A percentile compares a stretch with the other conserved stretches of the same genome.
Evolutionary conservation across 2,329 filamentous ascomycete genomes (phyloP).

Genomic region (Calonectria henricotiae): DNA sequence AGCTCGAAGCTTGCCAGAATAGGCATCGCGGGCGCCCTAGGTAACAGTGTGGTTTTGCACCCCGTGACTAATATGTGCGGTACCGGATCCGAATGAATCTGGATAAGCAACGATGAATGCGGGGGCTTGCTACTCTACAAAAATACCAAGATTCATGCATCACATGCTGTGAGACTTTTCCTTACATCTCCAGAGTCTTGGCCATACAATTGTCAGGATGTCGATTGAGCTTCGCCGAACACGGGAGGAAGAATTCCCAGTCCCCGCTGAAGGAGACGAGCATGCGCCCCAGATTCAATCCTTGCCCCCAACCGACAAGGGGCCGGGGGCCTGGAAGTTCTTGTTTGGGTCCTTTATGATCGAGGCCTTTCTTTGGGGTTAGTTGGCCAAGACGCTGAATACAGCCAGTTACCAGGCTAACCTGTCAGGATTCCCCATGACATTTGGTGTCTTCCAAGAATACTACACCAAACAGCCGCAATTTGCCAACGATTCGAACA

Average conservation of each 20-base stretch:
- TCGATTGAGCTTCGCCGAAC: not conserved
- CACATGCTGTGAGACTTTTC: not conserved
- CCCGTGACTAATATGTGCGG: not conserved
- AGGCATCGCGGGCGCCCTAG: not conserved
- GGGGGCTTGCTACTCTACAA: not conserved
- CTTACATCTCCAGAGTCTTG: no score
- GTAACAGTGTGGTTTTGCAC: not conserved
- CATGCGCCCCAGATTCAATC: constrained; percentile 33
- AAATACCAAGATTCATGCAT: not conserved
- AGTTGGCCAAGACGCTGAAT: not conserved
- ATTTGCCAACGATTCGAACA: constrained; percentile 34
- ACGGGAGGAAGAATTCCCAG: not conserved
- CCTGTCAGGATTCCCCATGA: constrained; percentile 38
- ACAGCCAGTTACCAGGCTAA: no score
- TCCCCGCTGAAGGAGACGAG: not conserved
- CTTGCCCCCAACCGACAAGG: constrained; percentile 44
- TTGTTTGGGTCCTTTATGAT: constrained; percentile 47
- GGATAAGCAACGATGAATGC: not conserved
- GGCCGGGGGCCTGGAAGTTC: constrained; percentile 46
- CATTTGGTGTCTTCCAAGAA: constrained; percentile 44
- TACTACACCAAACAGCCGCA: constrained; percentile 41
- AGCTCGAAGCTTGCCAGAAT: not conserved
- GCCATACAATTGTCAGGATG: not conserved
- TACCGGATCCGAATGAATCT: not conserved
- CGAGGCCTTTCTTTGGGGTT: constrained; percentile 51